These are phyloP conservation scores for Blastobotrys petasosporus DNA, from an alignment of 1,139 yeast genomes.

Conservation along the genomic window DNA sequence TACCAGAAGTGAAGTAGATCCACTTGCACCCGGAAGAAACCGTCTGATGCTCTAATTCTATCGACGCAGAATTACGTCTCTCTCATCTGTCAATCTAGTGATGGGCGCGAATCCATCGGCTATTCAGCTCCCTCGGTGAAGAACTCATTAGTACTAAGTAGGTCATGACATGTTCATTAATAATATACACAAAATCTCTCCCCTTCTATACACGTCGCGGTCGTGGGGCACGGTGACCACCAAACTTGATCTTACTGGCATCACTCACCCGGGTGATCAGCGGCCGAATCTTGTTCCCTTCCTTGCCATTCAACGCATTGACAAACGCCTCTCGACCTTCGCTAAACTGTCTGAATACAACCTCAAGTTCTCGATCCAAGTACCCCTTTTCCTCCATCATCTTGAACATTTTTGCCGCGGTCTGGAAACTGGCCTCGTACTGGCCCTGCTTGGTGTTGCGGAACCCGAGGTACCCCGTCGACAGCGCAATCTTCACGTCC, in stretches of 20 bases:
- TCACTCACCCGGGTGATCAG: slow-evolving; percentile 67
- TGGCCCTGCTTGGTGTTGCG: slow-evolving; percentile 60
- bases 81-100: too few relatives aligned
- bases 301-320: slow-evolving; percentile 82
- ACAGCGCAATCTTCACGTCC: slow-evolving; percentile 57
- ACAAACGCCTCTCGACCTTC: slow-evolving; percentile 85
- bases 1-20: too few relatives aligned
- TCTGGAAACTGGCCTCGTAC: slow-evolving; percentile 92
- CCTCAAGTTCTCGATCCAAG: slow-evolving; percentile 44
- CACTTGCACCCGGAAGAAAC: neutral
- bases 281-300: slow-evolving; percentile 65
- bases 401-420: slow-evolving; percentile 66
- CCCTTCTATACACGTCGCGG: slow-evolving; percentile 67
- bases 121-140: too few relatives aligned
- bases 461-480: slow-evolving; percentile 39
- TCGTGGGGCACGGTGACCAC: slow-evolving; percentile 86
- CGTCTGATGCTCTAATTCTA: neutral
- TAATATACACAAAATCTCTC: neutral
- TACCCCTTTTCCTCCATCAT: slow-evolving; percentile 52
- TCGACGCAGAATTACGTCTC: too few relatives aligned
- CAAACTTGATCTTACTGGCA: slow-evolving; percentile 75
- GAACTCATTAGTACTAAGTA: too few relatives aligned
- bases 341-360: slow-evolving; percentile 75
- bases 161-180: too few relatives aligned
- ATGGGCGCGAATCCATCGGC: too few relatives aligned